Evolutionary conservation across 2,329 filamentous ascomycete genomes (phyloP).

Genomic region (Dactylellina haptotyla): DNA sequence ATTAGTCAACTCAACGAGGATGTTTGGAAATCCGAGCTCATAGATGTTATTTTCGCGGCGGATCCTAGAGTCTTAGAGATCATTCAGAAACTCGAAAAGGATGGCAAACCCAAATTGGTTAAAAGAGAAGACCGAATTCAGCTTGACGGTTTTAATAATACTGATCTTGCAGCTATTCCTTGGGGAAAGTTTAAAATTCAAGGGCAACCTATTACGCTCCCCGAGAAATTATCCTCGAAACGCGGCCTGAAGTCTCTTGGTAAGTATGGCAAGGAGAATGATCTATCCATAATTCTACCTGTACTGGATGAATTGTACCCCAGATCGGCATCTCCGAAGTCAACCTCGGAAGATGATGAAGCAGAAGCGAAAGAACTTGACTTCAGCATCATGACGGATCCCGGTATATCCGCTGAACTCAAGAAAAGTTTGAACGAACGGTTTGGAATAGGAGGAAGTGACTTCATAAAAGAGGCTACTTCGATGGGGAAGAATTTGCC

Average conservation of each 20-base stretch:
- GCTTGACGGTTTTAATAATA: slow-evolving; percentile 17
- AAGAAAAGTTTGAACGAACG: not conserved
- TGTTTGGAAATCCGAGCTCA: slow-evolving; percentile 27
- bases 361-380: slow-evolving; percentile 19
- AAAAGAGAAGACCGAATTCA: slow-evolving; percentile 3
- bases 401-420: slow-evolving; percentile 13
- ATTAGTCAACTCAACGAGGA: slow-evolving; percentile 12
- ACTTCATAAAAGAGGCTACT: not conserved
- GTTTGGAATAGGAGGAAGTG: not conserved
- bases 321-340: not conserved
- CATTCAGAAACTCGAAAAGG: not conserved
- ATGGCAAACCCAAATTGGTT: not conserved
- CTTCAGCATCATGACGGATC: slow-evolving; percentile 23
- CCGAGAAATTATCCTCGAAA: not conserved
- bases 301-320: not conserved
- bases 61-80: slow-evolving; percentile 15
- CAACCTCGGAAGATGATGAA: not conserved
- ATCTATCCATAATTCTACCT: not conserved
- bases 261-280: not conserved
- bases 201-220: not conserved
- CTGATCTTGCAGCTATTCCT: slow-evolving; percentile 17
- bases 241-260: not conserved
- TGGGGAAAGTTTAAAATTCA: slow-evolving; percentile 23
- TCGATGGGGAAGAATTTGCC: not conserved
- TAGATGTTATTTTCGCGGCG: slow-evolving; percentile 15